Base-by-base conservation (phyloP, 2,329 filamentous ascomycete species). In the Biscogniauxia marginata region DNA sequence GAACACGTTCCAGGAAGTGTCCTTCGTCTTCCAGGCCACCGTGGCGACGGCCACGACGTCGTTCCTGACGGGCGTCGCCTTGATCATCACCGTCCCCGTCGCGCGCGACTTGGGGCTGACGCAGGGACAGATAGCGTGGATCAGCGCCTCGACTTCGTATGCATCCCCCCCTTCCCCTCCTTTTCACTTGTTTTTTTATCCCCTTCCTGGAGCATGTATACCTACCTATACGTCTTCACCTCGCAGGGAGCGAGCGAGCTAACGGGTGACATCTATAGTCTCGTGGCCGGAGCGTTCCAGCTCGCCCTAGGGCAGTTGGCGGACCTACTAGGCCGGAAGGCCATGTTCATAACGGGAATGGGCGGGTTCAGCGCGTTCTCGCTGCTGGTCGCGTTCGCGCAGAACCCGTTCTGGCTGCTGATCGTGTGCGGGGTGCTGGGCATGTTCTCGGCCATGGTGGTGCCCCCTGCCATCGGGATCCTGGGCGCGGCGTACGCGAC, bases 61-160 rank as follows among this genome's bases (percentile, higher is more conserved):
- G 4, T 85, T 89, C 62, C 73, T 86, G 23, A 75, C 76, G 7
- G 86, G 86, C 11, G 76, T 79, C 4, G 78, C 83, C 4, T 79
- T 85, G 2, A 85, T 88, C 56, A 84, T 87, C 57, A 85, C 84
- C 1, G 82, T 82, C 0, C 82, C 82, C 50, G 85, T 88, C 49
- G 84, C 80, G 1, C 67, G 71, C 13, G 83, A 87, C 58, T 69
- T 89, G 53, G 66, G 76, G 47, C 89, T 89, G 85, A 83, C 79
- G 2, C 83, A 82, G 48, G 82, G 84, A 1, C 79, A 90, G 64
- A 82, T 89, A 21, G 86, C 85, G 0, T 89, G 86, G 86, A 84
- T 89, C 58, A 79, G 78, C 48, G 85, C 85, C 7, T 79, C 85
- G n/a, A 77, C 82, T 43, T 82, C 82, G 74, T 82, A 72, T 48